These are phyloP conservation scores for Penicillium verrucosum DNA, from an alignment of 2,329 filamentous ascomycete species.

Conservation along the genomic window DNA sequence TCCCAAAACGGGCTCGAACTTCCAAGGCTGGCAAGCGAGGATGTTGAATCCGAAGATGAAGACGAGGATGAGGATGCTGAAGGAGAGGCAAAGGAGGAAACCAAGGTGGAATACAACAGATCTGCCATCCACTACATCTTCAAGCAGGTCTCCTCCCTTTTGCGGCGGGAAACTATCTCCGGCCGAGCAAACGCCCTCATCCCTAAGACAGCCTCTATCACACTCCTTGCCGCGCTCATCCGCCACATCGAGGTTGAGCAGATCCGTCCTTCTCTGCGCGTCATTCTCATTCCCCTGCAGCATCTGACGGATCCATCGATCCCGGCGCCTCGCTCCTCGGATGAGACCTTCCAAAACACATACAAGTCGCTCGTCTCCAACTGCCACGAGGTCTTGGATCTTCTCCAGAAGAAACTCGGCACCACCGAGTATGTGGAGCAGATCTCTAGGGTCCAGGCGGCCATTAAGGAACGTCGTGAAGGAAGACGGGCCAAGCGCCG, in stretches of 20 bases:
- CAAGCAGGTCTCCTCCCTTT: constrained; percentile 70
- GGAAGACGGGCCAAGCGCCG: constrained; percentile 78
- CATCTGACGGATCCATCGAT: constrained; percentile 81
- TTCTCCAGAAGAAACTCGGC: constrained; percentile 81
- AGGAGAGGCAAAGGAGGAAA: constrained; percentile 28
- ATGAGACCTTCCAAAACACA: constrained; percentile 64
- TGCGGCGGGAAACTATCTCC: constrained; percentile 70
- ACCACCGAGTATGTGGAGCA: constrained; percentile 73
- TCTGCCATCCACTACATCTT: constrained; percentile 71
- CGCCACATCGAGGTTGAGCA: constrained; percentile 57
- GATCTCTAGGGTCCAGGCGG: constrained; percentile 68
- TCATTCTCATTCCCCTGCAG: constrained; percentile 67
- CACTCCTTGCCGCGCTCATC: constrained; percentile 68
- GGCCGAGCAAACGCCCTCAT: constrained; percentile 61
- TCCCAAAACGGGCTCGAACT: constrained; percentile 55
- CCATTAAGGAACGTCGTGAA: constrained; percentile 68
- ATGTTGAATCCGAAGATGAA: constrained; percentile 36
- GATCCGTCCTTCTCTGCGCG: constrained; percentile 62
- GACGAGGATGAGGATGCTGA: constrained; percentile 46
- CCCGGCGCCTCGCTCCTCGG: constrained; percentile 66
- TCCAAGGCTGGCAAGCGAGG: constrained; percentile 41
- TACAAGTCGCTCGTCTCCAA: constrained; percentile 70
- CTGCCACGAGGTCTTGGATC: constrained; percentile 73
- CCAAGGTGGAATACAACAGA: constrained; percentile 29
- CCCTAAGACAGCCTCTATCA: constrained; percentile 72